Conservation (phyloP, 495 filamentous ascomycete species). For the Massariosphaeria phaeospora region DNA sequence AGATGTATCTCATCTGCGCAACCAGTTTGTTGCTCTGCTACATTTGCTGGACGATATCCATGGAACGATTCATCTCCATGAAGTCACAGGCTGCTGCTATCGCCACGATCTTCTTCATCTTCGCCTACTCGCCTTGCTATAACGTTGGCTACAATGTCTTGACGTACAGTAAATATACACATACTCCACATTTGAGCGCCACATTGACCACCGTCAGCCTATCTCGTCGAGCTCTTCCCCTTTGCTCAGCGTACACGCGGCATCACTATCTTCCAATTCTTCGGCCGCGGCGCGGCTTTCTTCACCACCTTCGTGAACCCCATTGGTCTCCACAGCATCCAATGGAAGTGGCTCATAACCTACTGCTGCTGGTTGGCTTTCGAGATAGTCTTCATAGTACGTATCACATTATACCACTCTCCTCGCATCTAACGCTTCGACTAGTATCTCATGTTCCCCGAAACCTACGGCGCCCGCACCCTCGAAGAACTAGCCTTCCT, state of each 20-base stretch:
- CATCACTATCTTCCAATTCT: conserved; percentile 61
- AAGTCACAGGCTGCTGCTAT: conserved; percentile 44
- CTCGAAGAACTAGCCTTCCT: conserved; percentile 62
- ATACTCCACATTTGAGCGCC: not conserved
- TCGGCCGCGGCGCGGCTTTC: conserved; percentile 51
- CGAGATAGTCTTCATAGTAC: conserved; percentile 50
- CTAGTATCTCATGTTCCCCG: conserved; percentile 58
- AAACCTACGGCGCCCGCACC: conserved; percentile 57
- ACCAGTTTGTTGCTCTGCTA: conserved; percentile 51
- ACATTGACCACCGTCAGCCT: conserved; percentile 39
- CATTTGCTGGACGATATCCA: conserved; percentile 56
- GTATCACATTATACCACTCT: not conserved
- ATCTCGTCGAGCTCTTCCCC: conserved; percentile 62
- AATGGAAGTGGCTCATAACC: conserved; percentile 60
- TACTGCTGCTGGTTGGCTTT: conserved; percentile 59
- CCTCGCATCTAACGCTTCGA: not conserved
- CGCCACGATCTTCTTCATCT: conserved; percentile 59
- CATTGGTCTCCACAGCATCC: conserved; percentile 53
- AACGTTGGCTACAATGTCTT: conserved; percentile 67
- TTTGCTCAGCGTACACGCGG: conserved; percentile 57
- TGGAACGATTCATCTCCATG: conserved; percentile 49
- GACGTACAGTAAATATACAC: conserved; percentile 52
- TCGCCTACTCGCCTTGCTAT: conserved; percentile 58
- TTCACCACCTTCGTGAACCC: conserved; percentile 63
- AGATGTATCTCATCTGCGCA: conserved; percentile 56